These are phyloP conservation scores for Alternaria triticina DNA, from an alignment of 2,329 filamentous ascomycete genomes.

Conservation along the genomic window DNA sequence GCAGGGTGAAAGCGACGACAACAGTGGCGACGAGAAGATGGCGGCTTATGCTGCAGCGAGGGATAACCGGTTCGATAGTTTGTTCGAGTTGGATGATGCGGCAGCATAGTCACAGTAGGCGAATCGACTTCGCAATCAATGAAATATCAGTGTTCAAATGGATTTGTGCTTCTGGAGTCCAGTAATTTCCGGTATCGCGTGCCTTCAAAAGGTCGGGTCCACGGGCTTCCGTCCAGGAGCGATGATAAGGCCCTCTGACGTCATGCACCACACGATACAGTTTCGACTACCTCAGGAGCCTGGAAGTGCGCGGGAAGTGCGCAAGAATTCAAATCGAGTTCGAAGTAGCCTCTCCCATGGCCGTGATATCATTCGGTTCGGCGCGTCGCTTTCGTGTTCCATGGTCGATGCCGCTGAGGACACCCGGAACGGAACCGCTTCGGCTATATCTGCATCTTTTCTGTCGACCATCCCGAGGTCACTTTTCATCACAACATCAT, in stretches of 20 bases:
- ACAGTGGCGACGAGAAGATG: constrained; percentile 29
- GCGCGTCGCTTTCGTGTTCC: constrained; percentile 1
- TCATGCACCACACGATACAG: background rate
- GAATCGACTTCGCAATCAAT: background rate
- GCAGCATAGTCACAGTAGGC: background rate
- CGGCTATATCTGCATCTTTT: constrained; percentile 13
- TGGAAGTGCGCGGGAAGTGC: background rate
- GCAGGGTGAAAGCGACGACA: constrained; percentile 1
- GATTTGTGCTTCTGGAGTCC: background rate
- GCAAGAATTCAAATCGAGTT: background rate
- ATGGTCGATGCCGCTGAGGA: background rate
- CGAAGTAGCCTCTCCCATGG: background rate
- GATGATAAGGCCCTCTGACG: background rate
- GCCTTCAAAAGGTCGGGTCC: background rate
- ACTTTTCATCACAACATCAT: constrained; percentile 22
- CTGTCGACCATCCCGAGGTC: constrained; percentile 2
- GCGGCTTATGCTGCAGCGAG: constrained; percentile 48
- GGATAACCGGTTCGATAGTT: constrained; percentile 51
- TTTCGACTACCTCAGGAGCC: background rate
- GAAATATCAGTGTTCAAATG: background rate
- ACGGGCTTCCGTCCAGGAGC: background rate
- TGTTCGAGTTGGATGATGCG: constrained; percentile 20
- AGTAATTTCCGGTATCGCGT: background rate
- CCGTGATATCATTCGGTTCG: background rate
- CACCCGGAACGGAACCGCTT: constrained; percentile 6